phyloP scores from a whole-genome alignment of 805 yeast species.

The Yamadazyma kitorensis region DNA sequence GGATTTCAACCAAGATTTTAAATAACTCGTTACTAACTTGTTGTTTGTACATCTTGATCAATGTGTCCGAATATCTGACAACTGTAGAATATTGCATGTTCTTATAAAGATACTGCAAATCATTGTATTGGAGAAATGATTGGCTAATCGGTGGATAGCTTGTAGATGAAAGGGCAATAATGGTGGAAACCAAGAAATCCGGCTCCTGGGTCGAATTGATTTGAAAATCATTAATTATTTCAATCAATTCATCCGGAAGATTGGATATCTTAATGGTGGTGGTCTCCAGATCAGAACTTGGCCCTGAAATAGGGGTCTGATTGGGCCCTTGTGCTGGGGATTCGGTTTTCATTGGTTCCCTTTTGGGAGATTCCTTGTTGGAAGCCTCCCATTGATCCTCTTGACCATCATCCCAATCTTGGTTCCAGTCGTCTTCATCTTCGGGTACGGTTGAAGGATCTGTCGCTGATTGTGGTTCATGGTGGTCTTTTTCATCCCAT shows the following conservation, averaged over 20 bases:
- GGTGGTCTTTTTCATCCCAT: constrained; percentile 12
- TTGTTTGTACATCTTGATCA: constrained; percentile 6
- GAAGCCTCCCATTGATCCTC: constrained; percentile 20
- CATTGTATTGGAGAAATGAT: constrained; percentile 37
- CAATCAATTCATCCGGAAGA: constrained; percentile 21
- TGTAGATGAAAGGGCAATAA: constrained; percentile 28
- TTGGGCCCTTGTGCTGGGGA: neutral
- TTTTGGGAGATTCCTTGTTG: constrained; percentile 3
- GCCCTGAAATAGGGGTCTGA: neutral
- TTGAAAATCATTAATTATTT: constrained; percentile 21
- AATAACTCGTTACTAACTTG: constrained; percentile 7
- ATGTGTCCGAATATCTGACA: constrained; percentile 3
- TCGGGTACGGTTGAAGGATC: neutral
- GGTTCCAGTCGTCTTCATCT: constrained; percentile 18
- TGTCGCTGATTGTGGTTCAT: neutral
- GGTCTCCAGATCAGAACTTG: no score
- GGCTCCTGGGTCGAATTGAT: constrained; percentile 17
- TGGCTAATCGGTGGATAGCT: constrained; percentile 30
- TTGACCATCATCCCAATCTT: constrained; percentile 29
- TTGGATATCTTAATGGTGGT: constrained; percentile 17
- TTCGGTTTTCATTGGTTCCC: constrained; percentile 2
- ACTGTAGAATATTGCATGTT: constrained; percentile 14
- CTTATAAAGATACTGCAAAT: constrained; percentile 24
- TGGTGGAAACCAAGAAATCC: constrained; percentile 22
- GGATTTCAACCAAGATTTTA: constrained; percentile 8